Conservation (phyloP, 2,329 filamentous ascomycete genomes). For the Sporothrix brasiliensis region DNA sequence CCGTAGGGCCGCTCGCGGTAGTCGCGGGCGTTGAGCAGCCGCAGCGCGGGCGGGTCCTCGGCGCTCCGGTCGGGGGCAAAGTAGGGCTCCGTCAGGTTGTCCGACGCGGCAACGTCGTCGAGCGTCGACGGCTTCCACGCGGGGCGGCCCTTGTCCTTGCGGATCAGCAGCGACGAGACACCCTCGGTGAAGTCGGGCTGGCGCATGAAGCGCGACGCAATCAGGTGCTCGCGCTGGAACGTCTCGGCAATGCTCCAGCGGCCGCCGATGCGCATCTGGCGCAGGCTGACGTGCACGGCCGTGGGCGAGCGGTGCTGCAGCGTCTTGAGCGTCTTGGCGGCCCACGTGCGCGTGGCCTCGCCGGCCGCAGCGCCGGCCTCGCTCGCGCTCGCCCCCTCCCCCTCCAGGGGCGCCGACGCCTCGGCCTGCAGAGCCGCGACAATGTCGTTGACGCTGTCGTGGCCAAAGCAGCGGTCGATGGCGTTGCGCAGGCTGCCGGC, state of each 20-base stretch:
- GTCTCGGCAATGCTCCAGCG: slow-evolving; percentile 81
- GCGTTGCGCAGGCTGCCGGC: slow-evolving; percentile 71
- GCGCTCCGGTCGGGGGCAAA: slow-evolving; percentile 55
- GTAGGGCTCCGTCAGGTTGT: slow-evolving; percentile 66
- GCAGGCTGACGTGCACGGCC: slow-evolving; percentile 78
- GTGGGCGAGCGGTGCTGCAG: slow-evolving; percentile 81
- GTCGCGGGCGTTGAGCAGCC: slow-evolving; percentile 63
- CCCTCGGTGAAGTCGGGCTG: slow-evolving; percentile 91
- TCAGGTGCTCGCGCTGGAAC: slow-evolving; percentile 82
- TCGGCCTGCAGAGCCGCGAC: slow-evolving; percentile 66
- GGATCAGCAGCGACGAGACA: slow-evolving; percentile 77
- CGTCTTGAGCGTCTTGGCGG: slow-evolving; percentile 72
- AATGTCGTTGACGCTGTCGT: slow-evolving; percentile 69
- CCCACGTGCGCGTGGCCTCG: slow-evolving; percentile 69
- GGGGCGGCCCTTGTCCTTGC: slow-evolving; percentile 63
- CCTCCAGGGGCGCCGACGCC: slow-evolving; percentile 50
- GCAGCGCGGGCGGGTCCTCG: slow-evolving; percentile 51
- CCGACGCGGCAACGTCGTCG: slow-evolving; percentile 61
- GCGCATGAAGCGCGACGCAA: slow-evolving; percentile 85
- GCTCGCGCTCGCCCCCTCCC: slow-evolving; percentile 52
- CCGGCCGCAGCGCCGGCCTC: slow-evolving; percentile 60
- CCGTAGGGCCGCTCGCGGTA: slow-evolving; percentile 74
- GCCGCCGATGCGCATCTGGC: slow-evolving; percentile 76
- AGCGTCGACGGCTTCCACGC: slow-evolving; percentile 77
- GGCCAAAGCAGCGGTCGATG: slow-evolving; percentile 81